A percentile compares a stretch with the other conserved stretches of the same genome.
phyloP scores from a whole-genome alignment of 179 eudicot species.

The Spinacia oleracea region DNA sequence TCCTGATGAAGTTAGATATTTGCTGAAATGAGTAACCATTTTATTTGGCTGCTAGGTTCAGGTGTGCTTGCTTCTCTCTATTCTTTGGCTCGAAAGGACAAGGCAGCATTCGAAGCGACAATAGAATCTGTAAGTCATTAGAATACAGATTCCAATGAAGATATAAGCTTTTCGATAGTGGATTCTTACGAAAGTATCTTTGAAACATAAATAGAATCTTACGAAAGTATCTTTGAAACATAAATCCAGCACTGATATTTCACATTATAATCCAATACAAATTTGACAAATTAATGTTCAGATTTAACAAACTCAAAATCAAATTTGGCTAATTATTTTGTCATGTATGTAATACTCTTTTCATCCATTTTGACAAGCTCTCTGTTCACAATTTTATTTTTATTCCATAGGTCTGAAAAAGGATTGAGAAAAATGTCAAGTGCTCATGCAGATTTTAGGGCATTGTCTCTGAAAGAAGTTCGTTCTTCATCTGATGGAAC shows the following conservation, averaged over 20 bases:
- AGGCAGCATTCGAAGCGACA: constrained; percentile 49
- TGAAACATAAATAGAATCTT: too few relatives aligned
- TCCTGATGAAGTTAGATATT: constrained; percentile 18
- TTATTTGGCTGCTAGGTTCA: constrained; percentile 45
- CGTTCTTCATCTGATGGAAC: constrained; percentile 91
- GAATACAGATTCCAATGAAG: too few relatives aligned
- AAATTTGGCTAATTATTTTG: neutral
- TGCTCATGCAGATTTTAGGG: constrained; percentile 65
- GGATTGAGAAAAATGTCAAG: constrained; percentile 68
- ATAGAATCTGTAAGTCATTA: constrained; percentile 66
- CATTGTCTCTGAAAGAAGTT: constrained; percentile 67
- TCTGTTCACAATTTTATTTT: neutral
- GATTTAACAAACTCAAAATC: neutral
- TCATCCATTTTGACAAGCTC: neutral
- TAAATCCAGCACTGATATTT: neutral
- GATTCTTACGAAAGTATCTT: too few relatives aligned
- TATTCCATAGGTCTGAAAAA: constrained; percentile 61
- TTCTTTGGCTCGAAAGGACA: constrained; percentile 71
- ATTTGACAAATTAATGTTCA: neutral
- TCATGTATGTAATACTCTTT: too few relatives aligned
- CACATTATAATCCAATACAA: neutral
- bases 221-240: neutral
- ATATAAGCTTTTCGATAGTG: neutral
- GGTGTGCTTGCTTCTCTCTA: constrained; percentile 84
- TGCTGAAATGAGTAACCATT: constrained; percentile 35